Percentiles rank a stretch among this genome's conserved stretches.
Evolutionary conservation across 177 flowering plant species (phyloP).

Genomic region (Vitis hybrid): DNA sequence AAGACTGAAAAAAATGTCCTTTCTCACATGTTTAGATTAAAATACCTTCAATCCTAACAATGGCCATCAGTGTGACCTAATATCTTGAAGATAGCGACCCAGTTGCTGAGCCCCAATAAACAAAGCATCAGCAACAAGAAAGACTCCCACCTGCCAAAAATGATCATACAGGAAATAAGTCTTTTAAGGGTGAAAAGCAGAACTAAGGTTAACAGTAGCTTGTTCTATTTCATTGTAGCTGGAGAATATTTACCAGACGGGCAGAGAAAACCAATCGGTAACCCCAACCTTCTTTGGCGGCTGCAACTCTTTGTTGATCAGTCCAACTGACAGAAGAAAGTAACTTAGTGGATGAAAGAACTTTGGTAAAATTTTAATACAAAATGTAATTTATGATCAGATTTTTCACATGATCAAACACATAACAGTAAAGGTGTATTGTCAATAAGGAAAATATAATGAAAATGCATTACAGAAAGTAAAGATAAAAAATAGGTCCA

Average conservation of each 20-base stretch:
- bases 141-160: conserved; percentile 58
- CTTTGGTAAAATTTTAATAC: background rate
- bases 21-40: background rate
- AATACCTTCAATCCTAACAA: background rate
- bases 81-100: conserved; percentile 67
- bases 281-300: conserved; percentile 89
- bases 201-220: background rate
- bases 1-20: background rate
- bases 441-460: no score
- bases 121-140: conserved; percentile 79
- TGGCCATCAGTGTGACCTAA: conserved; percentile 52
- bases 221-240: background rate
- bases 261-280: conserved; percentile 78
- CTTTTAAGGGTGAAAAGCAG: background rate
- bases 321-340: conserved; percentile 67
- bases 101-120: conserved; percentile 76
- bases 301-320: conserved; percentile 90
- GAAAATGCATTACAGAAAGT: no score
- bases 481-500: no score
- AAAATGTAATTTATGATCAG: background rate
- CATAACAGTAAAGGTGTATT: no score
- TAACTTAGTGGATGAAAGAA: background rate
- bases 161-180: conserved; percentile 2
- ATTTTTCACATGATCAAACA: background rate
- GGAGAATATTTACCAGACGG: conserved; percentile 63